phyloP scores from a whole-genome alignment of 2,329 filamentous ascomycete genomes.

The Microthyrium microscopicum region DNA sequence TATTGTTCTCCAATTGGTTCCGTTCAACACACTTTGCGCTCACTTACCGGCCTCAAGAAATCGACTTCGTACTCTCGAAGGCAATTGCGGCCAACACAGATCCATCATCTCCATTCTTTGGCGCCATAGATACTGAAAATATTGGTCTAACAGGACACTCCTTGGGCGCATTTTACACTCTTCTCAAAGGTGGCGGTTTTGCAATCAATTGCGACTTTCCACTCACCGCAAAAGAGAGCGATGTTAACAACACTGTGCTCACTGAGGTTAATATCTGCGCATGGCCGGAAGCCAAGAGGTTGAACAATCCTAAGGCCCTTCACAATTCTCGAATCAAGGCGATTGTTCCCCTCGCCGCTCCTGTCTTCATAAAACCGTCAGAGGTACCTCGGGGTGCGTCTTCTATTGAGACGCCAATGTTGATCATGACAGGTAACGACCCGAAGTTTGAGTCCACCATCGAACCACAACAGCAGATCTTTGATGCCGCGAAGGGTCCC shows the following conservation, averaged over 20 bases:
- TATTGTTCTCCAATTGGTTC: conserved; percentile 1
- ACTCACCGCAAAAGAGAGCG: not conserved
- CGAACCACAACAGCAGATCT: not conserved
- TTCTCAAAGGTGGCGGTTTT: not conserved
- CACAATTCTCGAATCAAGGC: conserved; percentile 1
- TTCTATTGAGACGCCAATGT: not conserved
- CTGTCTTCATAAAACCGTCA: not conserved
- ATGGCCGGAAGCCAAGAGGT: not conserved
- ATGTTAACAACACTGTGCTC: not conserved
- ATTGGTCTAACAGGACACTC: not conserved
- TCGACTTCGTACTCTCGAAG: not conserved
- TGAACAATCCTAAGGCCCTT: not conserved
- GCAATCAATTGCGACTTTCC: not conserved
- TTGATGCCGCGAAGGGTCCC: not conserved
- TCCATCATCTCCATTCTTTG: not conserved
- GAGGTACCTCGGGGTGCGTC: not conserved
- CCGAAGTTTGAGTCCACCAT: not conserved
- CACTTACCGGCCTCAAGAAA: not conserved
- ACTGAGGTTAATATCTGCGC: not conserved
- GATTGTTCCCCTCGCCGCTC: not conserved
- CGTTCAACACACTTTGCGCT: conserved; percentile 1
- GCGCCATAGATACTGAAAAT: not conserved
- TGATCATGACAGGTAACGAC: conserved; percentile 1
- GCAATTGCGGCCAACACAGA: not conserved
- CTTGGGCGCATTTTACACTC: not conserved